A percentile compares a stretch with the other conserved stretches of the same genome.
phyloP scores from a whole-genome alignment of 148 eudicot genomes.

The Nepenthes gracilis region DNA sequence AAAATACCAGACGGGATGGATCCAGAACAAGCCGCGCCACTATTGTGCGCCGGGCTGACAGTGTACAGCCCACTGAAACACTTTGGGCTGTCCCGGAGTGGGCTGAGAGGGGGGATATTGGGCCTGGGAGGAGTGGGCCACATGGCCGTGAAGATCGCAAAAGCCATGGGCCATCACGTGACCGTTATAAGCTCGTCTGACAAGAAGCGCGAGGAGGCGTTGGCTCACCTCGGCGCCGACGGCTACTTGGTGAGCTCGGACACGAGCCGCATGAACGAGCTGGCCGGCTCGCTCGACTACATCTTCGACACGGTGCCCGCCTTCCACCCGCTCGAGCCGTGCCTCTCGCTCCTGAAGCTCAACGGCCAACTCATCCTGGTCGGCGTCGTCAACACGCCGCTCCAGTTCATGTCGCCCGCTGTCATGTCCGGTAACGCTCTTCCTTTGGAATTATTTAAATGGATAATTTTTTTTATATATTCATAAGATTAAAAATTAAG shows the following conservation, averaged over 20 bases:
- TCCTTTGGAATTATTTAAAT: too few species aligned
- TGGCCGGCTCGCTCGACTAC: constrained; percentile 50
- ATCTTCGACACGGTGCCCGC: constrained; percentile 83
- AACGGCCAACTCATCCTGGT: constrained; percentile 61
- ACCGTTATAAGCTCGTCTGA: constrained; percentile 85
- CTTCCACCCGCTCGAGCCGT: constrained; percentile 70
- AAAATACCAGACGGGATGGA: constrained; percentile 87
- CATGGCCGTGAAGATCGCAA: constrained; percentile 91
- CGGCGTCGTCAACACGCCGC: constrained; percentile 69
- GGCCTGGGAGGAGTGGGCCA: constrained; percentile 99
- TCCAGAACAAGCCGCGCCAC: constrained; percentile 88
- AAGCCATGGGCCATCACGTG: constrained; percentile 93
- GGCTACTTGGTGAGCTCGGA: constrained; percentile 71
- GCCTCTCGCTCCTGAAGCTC: constrained; percentile 43
- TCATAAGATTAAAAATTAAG: too few species aligned
- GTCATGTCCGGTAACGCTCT: constrained; percentile 83
- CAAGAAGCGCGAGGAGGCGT: constrained; percentile 68
- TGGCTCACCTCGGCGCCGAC: constrained; percentile 76
- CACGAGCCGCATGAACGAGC: constrained; percentile 27
- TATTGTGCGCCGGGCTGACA: constrained; percentile 89
- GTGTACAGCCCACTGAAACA: constrained; percentile 87
- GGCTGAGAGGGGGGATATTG: constrained; percentile 70
- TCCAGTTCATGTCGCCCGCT: constrained; percentile 58
- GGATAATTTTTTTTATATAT: too few species aligned
- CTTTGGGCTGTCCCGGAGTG: constrained; percentile 57